phyloP scores from a whole-genome alignment of 2,329 filamentous ascomycete genomes.

The Parastagonospora avenae region DNA sequence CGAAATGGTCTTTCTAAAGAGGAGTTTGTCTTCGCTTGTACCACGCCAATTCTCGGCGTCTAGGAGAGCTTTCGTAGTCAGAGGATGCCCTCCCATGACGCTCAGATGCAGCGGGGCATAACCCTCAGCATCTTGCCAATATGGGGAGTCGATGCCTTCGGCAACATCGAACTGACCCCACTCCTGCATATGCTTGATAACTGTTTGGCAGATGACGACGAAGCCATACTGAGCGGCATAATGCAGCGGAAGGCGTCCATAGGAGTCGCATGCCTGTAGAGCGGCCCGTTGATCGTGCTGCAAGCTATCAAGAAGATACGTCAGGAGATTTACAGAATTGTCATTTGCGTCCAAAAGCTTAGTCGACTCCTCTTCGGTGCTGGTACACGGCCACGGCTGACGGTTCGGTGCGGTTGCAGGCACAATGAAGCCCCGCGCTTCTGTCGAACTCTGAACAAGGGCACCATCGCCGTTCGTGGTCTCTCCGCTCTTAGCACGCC shows the following conservation, averaged over 20 bases:
- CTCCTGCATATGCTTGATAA: constrained; percentile 86
- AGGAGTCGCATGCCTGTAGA: constrained; percentile 72
- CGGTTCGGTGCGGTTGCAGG: constrained; percentile 73
- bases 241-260: constrained; percentile 85
- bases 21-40: constrained; percentile 64
- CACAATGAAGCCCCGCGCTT: constrained; percentile 76
- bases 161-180: constrained; percentile 87
- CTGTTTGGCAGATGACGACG: constrained; percentile 82
- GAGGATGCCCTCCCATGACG: constrained; percentile 86
- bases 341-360: constrained; percentile 71
- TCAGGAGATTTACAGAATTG: constrained; percentile 72
- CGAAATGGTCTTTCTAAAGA: constrained; percentile 70
- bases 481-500: constrained; percentile 69
- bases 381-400: constrained; percentile 65
- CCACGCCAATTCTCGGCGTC: constrained; percentile 80
- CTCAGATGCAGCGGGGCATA: constrained; percentile 89
- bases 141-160: constrained; percentile 81
- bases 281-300: constrained; percentile 69
- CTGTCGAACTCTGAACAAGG: constrained; percentile 54
- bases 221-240: constrained; percentile 96
- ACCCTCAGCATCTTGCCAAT: constrained; percentile 93
- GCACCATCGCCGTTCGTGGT: constrained; percentile 56
- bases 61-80: constrained; percentile 82
- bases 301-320: constrained; percentile 70
- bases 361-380: constrained; percentile 67